These are phyloP conservation scores for Sechiopsis laciniata DNA, from an alignment of 306 rosid genomes.

Conservation along the genomic window DNA sequence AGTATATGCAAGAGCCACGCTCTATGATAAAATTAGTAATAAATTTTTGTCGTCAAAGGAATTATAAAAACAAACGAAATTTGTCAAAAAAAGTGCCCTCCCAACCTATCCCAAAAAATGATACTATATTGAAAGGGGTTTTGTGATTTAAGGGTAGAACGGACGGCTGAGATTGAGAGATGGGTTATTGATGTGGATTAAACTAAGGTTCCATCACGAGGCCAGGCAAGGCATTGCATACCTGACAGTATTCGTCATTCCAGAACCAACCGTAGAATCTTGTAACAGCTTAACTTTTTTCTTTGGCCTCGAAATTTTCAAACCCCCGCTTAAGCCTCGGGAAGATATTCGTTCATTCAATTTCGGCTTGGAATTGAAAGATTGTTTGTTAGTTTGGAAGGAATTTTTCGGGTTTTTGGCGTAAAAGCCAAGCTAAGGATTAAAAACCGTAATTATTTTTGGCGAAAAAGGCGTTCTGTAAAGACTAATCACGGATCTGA, in stretches of 20 bases:
- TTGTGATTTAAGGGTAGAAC: neutral
- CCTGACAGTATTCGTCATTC: slow-evolving; percentile 21
- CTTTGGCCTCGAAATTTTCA: slow-evolving; percentile 30
- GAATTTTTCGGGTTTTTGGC: too few species aligned
- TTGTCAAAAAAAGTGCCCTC: slow-evolving; percentile 11
- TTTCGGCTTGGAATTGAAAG: neutral
- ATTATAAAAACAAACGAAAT: neutral
- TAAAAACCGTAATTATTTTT: slow-evolving; percentile 2
- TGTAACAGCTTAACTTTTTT: slow-evolving; percentile 24
- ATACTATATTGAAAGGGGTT: neutral
- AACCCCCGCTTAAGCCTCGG: slow-evolving; percentile 35
- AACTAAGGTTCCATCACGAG: slow-evolving; percentile 15
- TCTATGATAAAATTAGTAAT: neutral
- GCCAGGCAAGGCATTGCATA: neutral
- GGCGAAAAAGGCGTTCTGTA: neutral
- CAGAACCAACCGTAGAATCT: slow-evolving; percentile 35
- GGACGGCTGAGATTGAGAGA: slow-evolving; percentile 21
- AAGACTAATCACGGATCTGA: slow-evolving; percentile 31
- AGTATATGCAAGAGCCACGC: neutral
- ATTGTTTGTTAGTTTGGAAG: neutral
- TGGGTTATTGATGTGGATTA: slow-evolving; percentile 5
- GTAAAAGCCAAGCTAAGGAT: neutral
- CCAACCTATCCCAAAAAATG: neutral
- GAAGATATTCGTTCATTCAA: slow-evolving; percentile 10
- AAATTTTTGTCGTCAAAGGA: slow-evolving; percentile 18